These are phyloP conservation scores for Candida namnaoensis DNA, from an alignment of 805 yeast genomes.

Conservation along the genomic window DNA sequence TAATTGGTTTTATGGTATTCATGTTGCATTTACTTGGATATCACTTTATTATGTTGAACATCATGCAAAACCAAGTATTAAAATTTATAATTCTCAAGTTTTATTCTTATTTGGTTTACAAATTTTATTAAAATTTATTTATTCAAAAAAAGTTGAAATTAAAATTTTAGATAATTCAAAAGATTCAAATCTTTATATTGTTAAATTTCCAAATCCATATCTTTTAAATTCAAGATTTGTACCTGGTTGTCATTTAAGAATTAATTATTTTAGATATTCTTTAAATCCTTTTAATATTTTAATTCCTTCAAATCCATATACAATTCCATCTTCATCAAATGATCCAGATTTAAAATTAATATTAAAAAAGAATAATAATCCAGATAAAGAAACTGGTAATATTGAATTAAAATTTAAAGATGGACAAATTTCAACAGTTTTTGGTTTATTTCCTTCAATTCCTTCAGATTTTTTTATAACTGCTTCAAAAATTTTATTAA, in stretches of 20 bases:
- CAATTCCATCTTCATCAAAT: slow-evolving; percentile 38
- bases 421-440: slow-evolving; percentile 23
- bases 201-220: slow-evolving; percentile 18
- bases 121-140: slow-evolving; percentile 22
- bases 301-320: slow-evolving; percentile 60
- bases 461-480: slow-evolving; percentile 34
- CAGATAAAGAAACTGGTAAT: slow-evolving; percentile 15
- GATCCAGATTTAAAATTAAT: slow-evolving; percentile 34
- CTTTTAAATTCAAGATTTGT: slow-evolving; percentile 15
- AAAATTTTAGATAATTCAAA: slow-evolving; percentile 6
- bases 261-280: slow-evolving; percentile 23
- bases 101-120: slow-evolving; percentile 26
- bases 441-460: slow-evolving; percentile 36
- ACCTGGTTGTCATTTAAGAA: slow-evolving; percentile 54
- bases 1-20: slow-evolving; percentile 45
- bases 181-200: slow-evolving; percentile 14
- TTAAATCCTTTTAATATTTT: slow-evolving; percentile 34
- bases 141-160: slow-evolving; percentile 9
- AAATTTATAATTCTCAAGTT: slow-evolving; percentile 22
- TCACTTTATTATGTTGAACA: slow-evolving; percentile 36
- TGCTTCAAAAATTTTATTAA: slow-evolving; percentile 40
- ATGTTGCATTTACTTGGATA: slow-evolving; percentile 39
- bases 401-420: no score
- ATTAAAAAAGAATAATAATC: slow-evolving; percentile 20
- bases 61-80: slow-evolving; percentile 70